Evolutionary conservation across 1,284 basidiomycete genomes (phyloP).

Genomic region (Schizophyllum amplum): DNA sequence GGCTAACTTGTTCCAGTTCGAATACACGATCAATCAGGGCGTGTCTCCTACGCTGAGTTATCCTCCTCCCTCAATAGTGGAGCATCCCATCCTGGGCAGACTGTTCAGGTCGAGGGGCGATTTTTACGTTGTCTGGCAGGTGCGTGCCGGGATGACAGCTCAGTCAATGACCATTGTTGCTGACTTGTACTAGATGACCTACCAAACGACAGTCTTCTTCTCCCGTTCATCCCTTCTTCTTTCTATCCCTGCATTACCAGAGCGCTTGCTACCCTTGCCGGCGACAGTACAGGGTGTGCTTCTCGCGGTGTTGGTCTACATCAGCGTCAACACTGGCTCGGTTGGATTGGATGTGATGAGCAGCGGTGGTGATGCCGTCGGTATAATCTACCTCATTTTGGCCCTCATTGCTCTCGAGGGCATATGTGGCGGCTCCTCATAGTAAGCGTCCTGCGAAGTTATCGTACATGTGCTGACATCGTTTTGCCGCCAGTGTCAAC

Average conservation of each 20-base stretch:
- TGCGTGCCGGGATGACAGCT: conserved; percentile 21
- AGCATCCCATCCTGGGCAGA: conserved; percentile 57
- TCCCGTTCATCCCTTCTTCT: conserved; percentile 90
- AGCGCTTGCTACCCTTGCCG: conserved; percentile 62
- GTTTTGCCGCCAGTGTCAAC: conserved; percentile 65
- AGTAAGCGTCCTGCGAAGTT: conserved; percentile 44
- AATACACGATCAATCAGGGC: conserved; percentile 93
- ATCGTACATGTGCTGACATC: neutral
- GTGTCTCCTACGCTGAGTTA: conserved; percentile 90
- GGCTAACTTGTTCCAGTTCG: conserved; percentile 49
- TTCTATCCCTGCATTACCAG: conserved; percentile 78
- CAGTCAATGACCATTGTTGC: conserved; percentile 15
- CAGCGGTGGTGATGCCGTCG: neutral
- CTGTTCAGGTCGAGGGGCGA: conserved; percentile 84
- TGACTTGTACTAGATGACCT: conserved; percentile 47
- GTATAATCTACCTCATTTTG: conserved; percentile 43
- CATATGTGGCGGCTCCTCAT: conserved; percentile 87
- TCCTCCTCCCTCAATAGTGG: conserved; percentile 61
- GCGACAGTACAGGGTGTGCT: conserved; percentile 60
- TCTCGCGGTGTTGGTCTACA: conserved; percentile 26
- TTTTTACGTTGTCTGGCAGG: conserved; percentile 95
- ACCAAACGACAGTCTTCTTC: conserved; percentile 92
- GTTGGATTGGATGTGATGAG: conserved; percentile 22
- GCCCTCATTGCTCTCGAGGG: conserved; percentile 79
- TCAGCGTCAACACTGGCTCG: conserved; percentile 22